Percentiles rank a stretch among this genome's conserved stretches.
Evolutionary conservation across 176 grass and related monocot species (phyloP).

Genomic region (Tillandsia fasciculata): DNA sequence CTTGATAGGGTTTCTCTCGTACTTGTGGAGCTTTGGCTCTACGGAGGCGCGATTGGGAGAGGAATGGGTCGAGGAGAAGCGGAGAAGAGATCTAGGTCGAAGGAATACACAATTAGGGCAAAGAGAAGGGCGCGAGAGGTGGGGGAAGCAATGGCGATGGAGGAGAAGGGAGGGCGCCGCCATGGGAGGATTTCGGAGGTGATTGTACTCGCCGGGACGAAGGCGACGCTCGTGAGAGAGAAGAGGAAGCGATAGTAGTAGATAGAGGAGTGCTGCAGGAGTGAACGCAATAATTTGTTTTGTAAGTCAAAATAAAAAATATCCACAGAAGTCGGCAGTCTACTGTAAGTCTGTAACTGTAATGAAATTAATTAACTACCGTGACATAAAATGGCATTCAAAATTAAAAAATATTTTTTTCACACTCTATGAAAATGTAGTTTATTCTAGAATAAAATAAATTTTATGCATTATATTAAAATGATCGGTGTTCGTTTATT

Average conservation of each 20-base stretch:
- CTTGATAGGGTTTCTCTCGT: conserved; percentile 18
- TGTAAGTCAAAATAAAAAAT: not conserved
- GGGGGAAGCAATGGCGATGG: conserved; percentile 3
- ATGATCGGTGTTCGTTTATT: too few species aligned
- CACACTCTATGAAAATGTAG: too few species aligned
- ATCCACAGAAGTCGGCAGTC: too few species aligned
- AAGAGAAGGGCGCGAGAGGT: not conserved
- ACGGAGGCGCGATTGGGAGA: not conserved
- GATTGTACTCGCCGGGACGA: not conserved
- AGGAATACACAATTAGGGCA: too few species aligned
- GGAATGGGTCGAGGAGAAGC: conserved; percentile 6
- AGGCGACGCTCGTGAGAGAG: not conserved
- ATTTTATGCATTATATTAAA: too few species aligned
- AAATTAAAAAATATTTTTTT: too few species aligned
- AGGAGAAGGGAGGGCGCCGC: not conserved
- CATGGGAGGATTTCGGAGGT: not conserved
- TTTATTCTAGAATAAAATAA: too few species aligned
- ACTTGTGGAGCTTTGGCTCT: conserved; percentile 5
- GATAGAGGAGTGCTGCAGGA: not conserved
- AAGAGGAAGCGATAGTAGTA: not conserved
- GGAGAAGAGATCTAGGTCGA: not conserved
- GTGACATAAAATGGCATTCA: too few species aligned
- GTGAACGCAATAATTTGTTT: not conserved
- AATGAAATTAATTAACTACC: too few species aligned
- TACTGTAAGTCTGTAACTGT: too few species aligned